These are phyloP conservation scores for Verticillium zaregamsianum DNA, from an alignment of 2,329 filamentous ascomycete genomes.

Conservation along the genomic window DNA sequence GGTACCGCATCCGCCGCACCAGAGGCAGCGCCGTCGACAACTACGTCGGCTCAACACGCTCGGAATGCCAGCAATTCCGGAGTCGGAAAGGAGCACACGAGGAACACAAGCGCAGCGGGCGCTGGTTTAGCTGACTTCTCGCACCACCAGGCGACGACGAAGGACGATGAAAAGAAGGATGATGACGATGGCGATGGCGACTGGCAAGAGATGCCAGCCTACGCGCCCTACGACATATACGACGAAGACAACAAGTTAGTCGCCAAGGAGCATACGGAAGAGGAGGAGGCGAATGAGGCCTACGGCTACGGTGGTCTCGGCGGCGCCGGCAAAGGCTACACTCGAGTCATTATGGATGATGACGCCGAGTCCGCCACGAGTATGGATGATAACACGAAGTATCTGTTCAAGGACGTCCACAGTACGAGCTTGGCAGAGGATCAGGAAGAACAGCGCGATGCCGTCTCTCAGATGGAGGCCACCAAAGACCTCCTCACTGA, in stretches of 20 bases:
- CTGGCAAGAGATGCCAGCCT: constrained; percentile 94
- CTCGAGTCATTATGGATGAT: constrained; percentile 89
- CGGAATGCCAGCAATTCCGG: background rate
- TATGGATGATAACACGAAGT: constrained; percentile 95
- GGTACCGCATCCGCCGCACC: background rate
- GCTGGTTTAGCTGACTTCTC: constrained; percentile 66
- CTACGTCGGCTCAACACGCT: background rate
- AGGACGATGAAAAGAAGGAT: constrained; percentile 49
- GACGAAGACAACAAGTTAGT: constrained; percentile 88
- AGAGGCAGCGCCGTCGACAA: background rate
- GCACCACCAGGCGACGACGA: constrained; percentile 70
- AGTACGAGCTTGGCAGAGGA: constrained; percentile 58
- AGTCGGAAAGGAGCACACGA: constrained; percentile 1
- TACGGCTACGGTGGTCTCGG: constrained; percentile 74
- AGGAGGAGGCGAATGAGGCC: constrained; percentile 63
- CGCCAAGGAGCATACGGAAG: constrained; percentile 71
- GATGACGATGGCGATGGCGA: constrained; percentile 63
- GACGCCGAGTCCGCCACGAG: constrained; percentile 92
- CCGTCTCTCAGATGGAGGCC: constrained; percentile 85
- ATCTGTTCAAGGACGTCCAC: constrained; percentile 77
- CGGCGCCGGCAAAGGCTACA: constrained; percentile 92
- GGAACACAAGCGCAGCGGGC: constrained; percentile 35
- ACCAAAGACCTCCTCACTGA: constrained; percentile 95
- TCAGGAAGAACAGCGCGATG: constrained; percentile 81
- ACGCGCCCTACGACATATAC: constrained; percentile 90